phyloP scores from a whole-genome alignment of 306 rosid genomes.

The Corylus avellana region DNA sequence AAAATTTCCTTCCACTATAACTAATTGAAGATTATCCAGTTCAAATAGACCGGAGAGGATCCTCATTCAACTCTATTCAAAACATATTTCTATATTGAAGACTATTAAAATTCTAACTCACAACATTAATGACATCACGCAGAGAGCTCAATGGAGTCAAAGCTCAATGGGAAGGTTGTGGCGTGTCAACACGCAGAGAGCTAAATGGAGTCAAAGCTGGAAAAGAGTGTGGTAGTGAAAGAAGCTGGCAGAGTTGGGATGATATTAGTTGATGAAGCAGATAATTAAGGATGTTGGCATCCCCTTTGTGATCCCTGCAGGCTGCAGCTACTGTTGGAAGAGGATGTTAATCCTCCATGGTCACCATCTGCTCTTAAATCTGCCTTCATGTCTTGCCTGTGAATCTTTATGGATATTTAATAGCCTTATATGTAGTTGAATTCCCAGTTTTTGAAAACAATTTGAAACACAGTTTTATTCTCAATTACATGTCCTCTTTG shows the following conservation, averaged over 20 bases:
- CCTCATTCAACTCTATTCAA: no score
- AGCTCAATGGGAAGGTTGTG: constrained; percentile 62
- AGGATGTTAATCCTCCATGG: constrained; percentile 65
- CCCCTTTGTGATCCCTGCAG: constrained; percentile 54
- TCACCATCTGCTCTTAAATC: constrained; percentile 74
- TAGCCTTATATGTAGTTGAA: background rate
- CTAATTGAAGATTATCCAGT: no score
- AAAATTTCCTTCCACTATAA: no score
- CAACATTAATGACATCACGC: no score
- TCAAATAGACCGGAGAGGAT: no score
- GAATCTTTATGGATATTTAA: background rate
- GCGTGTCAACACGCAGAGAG: constrained; percentile 67
- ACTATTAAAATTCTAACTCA: no score
- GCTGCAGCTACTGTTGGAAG: constrained; percentile 64
- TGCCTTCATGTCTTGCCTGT: constrained; percentile 49
- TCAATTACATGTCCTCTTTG: background rate
- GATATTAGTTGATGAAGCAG: constrained; percentile 67
- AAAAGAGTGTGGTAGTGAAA: constrained; percentile 61
- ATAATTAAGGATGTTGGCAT: constrained; percentile 46
- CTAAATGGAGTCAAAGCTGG: constrained; percentile 62
- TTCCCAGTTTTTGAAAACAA: constrained; percentile 15
- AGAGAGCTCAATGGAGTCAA: no score
- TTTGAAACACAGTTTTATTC: constrained; percentile 6
- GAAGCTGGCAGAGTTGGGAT: constrained; percentile 77
- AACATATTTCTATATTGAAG: no score